Evolutionary conservation across 2,329 filamentous ascomycete species (phyloP).

Genomic region (Fusarium caatingaense): DNA sequence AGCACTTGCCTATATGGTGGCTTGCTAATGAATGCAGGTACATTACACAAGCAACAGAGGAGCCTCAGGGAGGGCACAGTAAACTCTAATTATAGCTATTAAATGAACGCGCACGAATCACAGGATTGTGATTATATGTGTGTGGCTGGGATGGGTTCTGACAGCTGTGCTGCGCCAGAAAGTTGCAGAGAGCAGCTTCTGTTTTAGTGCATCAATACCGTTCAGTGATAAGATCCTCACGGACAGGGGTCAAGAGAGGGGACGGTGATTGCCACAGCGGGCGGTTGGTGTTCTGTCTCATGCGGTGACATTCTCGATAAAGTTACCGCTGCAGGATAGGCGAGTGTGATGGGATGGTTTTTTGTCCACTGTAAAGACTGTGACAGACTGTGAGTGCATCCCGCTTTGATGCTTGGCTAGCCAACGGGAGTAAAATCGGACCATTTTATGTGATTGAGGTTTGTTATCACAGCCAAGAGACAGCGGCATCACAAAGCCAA

Average conservation of each 20-base stretch:
- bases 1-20: slow-evolving; percentile 2
- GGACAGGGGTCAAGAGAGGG: neutral
- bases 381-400: neutral
- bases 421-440: slow-evolving; percentile 1
- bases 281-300: neutral
- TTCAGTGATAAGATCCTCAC: neutral
- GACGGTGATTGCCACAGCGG: neutral
- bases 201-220: slow-evolving; percentile 4
- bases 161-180: slow-evolving; percentile 5
- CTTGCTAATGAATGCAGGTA: slow-evolving; percentile 23
- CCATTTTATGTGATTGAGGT: slow-evolving; percentile 11
- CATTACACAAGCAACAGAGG: neutral
- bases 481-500: slow-evolving; percentile 3
- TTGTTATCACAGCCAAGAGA: neutral
- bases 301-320: slow-evolving; percentile 25
- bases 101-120: slow-evolving; percentile 22
- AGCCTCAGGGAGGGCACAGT: no score
- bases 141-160: slow-evolving; percentile 9
- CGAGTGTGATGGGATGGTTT: neutral
- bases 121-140: neutral
- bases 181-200: slow-evolving; percentile 20
- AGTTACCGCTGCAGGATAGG: slow-evolving; percentile 26
- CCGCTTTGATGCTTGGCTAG: slow-evolving; percentile 3
- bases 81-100: slow-evolving; percentile 21
- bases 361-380: neutral